phyloP scores from a whole-genome alignment of 352 stramenopile genomes.

The Pythium sukuiense region DNA sequence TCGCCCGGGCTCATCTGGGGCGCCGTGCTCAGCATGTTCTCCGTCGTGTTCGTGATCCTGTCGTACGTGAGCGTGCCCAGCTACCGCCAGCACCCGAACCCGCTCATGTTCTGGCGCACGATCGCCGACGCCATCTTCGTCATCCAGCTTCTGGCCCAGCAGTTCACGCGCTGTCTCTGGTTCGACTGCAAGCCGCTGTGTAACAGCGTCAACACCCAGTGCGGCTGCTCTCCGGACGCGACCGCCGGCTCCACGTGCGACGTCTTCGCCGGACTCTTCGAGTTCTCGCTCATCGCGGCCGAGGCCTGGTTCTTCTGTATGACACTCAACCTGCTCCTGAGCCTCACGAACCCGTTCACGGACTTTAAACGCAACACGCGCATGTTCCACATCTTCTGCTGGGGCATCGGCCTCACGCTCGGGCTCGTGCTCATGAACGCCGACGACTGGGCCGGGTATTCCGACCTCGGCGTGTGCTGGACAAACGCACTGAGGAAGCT shows the following conservation, averaged over 20 bases:
- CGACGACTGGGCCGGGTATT: slow-evolving; percentile 82
- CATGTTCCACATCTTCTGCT: slow-evolving; percentile 86
- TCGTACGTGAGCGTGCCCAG: slow-evolving; percentile 77
- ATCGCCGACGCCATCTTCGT: slow-evolving; percentile 86
- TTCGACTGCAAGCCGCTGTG: slow-evolving; percentile 83
- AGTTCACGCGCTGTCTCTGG: slow-evolving; percentile 80
- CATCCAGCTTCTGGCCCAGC: slow-evolving; percentile 75
- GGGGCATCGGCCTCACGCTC: slow-evolving; percentile 59
- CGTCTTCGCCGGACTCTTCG: slow-evolving; percentile 77
- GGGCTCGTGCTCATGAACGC: slow-evolving; percentile 70
- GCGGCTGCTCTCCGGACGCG: slow-evolving; percentile 58
- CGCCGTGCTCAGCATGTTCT: slow-evolving; percentile 78
- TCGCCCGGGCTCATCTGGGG: slow-evolving; percentile 84
- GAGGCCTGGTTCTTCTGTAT: slow-evolving; percentile 91
- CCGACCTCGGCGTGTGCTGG: slow-evolving; percentile 85
- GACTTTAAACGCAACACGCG: slow-evolving; percentile 88
- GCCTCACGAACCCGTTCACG: slow-evolving; percentile 89
- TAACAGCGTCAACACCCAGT: slow-evolving; percentile 63
- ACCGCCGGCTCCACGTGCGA: slow-evolving; percentile 57
- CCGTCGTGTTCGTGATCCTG: slow-evolving; percentile 86
- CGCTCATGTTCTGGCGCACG: slow-evolving; percentile 87
- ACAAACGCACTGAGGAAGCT: slow-evolving; percentile 82
- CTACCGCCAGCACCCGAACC: slow-evolving; percentile 86
- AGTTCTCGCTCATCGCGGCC: slow-evolving; percentile 83
- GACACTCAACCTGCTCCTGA: slow-evolving; percentile 86